Evolutionary conservation across 768 basidiomycete species (phyloP), one percentile per base, ranked within the genome.

Genomic region (Amanita rubescens): DNA sequence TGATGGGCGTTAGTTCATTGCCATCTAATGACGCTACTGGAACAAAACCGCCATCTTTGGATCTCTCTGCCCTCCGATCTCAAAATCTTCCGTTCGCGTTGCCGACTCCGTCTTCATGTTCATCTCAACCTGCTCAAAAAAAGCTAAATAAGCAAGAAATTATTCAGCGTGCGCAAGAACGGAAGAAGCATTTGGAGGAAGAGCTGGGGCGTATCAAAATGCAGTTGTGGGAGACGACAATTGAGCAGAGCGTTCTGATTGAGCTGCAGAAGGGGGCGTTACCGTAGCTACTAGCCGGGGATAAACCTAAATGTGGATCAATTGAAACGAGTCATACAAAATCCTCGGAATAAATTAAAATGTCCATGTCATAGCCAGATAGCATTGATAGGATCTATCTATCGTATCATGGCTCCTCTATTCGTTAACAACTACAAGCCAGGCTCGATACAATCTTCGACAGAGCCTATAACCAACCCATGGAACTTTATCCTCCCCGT

Each of bases 171-270:
- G 86, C 85, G 12, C 71, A 68, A 51, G 78, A 79, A 59, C 73
- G 78, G 60, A 76, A 79, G 55, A 66, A 67, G 51, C 71, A 78
- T 58, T 58, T 90, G 34, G 67, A 69, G 52, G 67, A 67, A 9
- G 82, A 85, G 67, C 67, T 90, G 42, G 75, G 82, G 46, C 71
- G 69, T 50, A 78, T 82, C 20, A 84, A 84, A 61, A 72, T 79
- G 25, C 81, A 84, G 60, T 65, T 89, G 53, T 89, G 88, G 88
- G 85, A 87, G 68, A 75, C 76, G 48, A 82, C 79, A 37, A 74
- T 87, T 48, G 86, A 87, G 66, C 78, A 82, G 60, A 84, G 81
- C n/a, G 80, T 76, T 49, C 67, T 87, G 55, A 63, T 72, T 34
- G 73, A 80, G 57, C 62, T 84, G 41, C 59, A 60, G 57, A 79